Percentiles rank a stretch among this genome's conserved stretches.
Conservation (phyloP, 148 eudicot species). For the Simmondsia chinensis region DNA sequence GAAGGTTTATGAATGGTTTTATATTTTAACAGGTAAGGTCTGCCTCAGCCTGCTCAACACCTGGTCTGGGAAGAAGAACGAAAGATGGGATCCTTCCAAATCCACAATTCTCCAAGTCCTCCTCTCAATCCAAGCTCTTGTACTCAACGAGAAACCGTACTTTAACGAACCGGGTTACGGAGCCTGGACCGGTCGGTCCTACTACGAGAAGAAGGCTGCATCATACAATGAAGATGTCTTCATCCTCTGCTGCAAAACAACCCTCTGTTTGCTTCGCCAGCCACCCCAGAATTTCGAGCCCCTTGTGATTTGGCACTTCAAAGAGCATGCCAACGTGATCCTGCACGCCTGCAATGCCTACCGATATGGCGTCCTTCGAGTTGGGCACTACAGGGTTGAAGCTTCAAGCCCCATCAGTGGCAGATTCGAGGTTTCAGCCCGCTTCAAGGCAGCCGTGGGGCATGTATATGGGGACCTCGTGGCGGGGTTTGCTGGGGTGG, state of each 20-base stretch:
- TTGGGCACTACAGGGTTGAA: slow-evolving; percentile 19
- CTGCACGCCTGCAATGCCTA: slow-evolving; percentile 34
- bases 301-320: slow-evolving; percentile 34
- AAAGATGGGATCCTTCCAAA: slow-evolving; percentile 38
- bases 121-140: slow-evolving; percentile 76
- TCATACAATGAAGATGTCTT: slow-evolving; percentile 42
- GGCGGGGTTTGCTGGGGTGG: slow-evolving; percentile 12
- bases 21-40: too few relatives aligned
- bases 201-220: slow-evolving; percentile 20
- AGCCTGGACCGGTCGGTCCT: slow-evolving; percentile 7
- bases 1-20: too few relatives aligned
- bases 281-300: slow-evolving; percentile 46
- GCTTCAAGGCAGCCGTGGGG: slow-evolving; percentile 18
- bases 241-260: slow-evolving; percentile 41
- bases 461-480: slow-evolving; percentile 17
- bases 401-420: slow-evolving; percentile 2
- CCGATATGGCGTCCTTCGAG: slow-evolving; percentile 14
- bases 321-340: slow-evolving; percentile 14
- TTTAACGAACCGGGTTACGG: slow-evolving; percentile 57
- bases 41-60: slow-evolving; percentile 76
- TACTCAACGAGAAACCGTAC: slow-evolving; percentile 59
- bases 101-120: slow-evolving; percentile 52
- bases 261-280: slow-evolving; percentile 20
- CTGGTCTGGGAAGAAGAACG: slow-evolving; percentile 40
- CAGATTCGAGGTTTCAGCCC: background rate